A percentile compares a stretch with the other conserved stretches of the same genome.
Conservation (phyloP, 1,139 yeast species). For the Candida mesenterica region DNA sequence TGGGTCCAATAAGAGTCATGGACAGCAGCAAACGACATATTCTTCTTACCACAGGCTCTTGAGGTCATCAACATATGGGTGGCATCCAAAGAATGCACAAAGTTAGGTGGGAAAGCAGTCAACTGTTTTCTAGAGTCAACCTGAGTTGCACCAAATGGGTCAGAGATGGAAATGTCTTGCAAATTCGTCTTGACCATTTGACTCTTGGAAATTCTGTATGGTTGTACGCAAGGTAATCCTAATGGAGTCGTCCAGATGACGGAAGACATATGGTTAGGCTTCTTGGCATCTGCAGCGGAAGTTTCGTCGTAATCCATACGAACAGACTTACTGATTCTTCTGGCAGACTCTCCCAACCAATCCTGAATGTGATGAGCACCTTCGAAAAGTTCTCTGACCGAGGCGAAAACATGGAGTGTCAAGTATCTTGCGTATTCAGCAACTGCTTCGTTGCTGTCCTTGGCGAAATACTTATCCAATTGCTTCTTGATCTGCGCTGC, state of each 20-base stretch:
- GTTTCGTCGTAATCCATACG: slow-evolving; percentile 53
- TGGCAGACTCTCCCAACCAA: slow-evolving; percentile 90
- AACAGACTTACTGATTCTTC: slow-evolving; percentile 74
- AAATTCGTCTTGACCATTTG: slow-evolving; percentile 71
- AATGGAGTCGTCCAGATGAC: slow-evolving; percentile 98
- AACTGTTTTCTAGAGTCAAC: slow-evolving; percentile 88
- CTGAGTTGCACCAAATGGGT: slow-evolving; percentile 78
- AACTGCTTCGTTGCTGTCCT: slow-evolving; percentile 42
- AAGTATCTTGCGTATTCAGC: slow-evolving; percentile 60
- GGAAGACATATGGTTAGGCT: slow-evolving; percentile 71
- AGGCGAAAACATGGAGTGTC: slow-evolving; percentile 74
- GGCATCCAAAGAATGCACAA: slow-evolving; percentile 93
- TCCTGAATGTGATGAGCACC: slow-evolving; percentile 96
- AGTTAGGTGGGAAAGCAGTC: slow-evolving; percentile 95
- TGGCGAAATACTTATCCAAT: slow-evolving; percentile 43
- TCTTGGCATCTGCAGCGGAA: slow-evolving; percentile 25
- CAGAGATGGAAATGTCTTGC: slow-evolving; percentile 78
- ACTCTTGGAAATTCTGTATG: slow-evolving; percentile 71
- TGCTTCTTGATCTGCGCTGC: slow-evolving; percentile 80
- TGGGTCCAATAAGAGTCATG: slow-evolving; percentile 99
- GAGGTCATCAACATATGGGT: slow-evolving; percentile 96
- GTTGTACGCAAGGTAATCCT: slow-evolving; percentile 94
- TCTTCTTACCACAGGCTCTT: slow-evolving; percentile 63
- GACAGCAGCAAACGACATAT: slow-evolving; percentile 87
- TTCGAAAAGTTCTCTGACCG: slow-evolving; percentile 80